Evolutionary conservation across 768 basidiomycete genomes (phyloP), one percentile per base, ranked within the genome.

Genomic region (Pleurotus salmoneostramineus): DNA sequence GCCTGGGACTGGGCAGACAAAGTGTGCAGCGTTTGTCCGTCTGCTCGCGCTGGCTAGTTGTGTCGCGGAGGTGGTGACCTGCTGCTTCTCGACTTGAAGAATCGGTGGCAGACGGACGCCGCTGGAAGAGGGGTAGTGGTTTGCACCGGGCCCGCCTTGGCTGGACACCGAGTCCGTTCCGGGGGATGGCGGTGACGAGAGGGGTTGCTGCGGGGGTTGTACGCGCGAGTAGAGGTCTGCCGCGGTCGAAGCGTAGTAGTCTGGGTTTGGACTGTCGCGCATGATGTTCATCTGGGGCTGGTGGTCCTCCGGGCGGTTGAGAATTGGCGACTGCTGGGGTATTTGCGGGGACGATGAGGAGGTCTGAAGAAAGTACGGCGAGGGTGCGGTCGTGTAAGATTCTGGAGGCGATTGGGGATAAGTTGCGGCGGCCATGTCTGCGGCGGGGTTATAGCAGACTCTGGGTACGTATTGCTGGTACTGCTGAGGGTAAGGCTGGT

Each of bases 11-110:
- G 95, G 95, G 72, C 95, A 98, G 59, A 87, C 81, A 72, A 96
- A 97, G 65, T 92, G 86, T 0, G 95, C 95, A 69, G 94, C 92
- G 67, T 95, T 95, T 65, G 93, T 81, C 50, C 95, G 78, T 56
- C 95, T 80, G 69, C 89, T 94, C 52, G 91, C 91, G 68, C 92
- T 94, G 10, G 95, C 95, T 2, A 90, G 81, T 71, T 95, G 93
- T 1, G 95, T 98, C 27, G 95, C 95, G 12, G 88, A 88, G 17
- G 95, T 96, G 43, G 95, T 98, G 34, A 98, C 95, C 72, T 93
- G 92, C 74, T 93, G 89, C 74, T 93, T 94, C 75, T 94, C 92
- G 52, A 94, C 92, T 72, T 93, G 91, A 34, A 92, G 74, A 67
- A 94, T 93, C 49, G 90, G 92, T 40, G 92, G 92, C 3, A 94